Base-by-base conservation (phyloP, 768 basidiomycete genomes). In the Lyophyllum atratum region DNA sequence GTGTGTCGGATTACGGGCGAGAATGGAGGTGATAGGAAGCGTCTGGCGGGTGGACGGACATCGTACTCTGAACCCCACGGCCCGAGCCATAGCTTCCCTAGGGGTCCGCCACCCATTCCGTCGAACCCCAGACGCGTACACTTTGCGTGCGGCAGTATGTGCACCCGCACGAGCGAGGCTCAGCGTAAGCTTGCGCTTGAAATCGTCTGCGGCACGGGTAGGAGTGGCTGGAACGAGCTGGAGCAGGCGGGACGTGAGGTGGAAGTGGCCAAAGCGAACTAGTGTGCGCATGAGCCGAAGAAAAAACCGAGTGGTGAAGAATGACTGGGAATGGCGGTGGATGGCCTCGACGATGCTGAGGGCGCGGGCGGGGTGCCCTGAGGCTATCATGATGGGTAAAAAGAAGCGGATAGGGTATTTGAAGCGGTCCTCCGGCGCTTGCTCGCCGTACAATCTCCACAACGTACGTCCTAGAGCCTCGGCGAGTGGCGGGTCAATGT, bases 341-440 rank as follows among this genome's bases (percentile, higher is more conserved):
- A 87, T 68, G 45, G 65, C 67, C 56, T 77, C 68, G 40, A 85
- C 68, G 24, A 84, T 60, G 40, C 69, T 58, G 1, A 81, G 60
- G 9, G 79, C 73, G 21, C 68, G 64, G 0, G 64, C 59, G 9
- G 78, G 68, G 43, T 77, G 72, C 11, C 68, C 72, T 3, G 76
- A 72, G 24, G 69, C 54, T 17, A 78, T 66, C 70, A 81, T 63
- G 53, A 77, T 66, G 26, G 64, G 64, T 54, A 85, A 68, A 25
- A 82, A 73, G 49, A 76, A 79, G 11, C 81, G 76, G 31, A 86
- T 64, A n/a, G 77, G 78, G 60, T 78, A 76, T 52, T 79, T 80
- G 58, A 67, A 56, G 8, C 60, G 55, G 7, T 34, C 33, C 0
- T 73, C 66, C 0, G 80, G 79, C 17, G 61, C 60, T 3, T 62